A percentile compares a stretch with the other conserved stretches of the same genome.
These are phyloP conservation scores for Eucalyptus pauciflora DNA, from an alignment of 345 rosid species.

Conservation along the genomic window DNA sequence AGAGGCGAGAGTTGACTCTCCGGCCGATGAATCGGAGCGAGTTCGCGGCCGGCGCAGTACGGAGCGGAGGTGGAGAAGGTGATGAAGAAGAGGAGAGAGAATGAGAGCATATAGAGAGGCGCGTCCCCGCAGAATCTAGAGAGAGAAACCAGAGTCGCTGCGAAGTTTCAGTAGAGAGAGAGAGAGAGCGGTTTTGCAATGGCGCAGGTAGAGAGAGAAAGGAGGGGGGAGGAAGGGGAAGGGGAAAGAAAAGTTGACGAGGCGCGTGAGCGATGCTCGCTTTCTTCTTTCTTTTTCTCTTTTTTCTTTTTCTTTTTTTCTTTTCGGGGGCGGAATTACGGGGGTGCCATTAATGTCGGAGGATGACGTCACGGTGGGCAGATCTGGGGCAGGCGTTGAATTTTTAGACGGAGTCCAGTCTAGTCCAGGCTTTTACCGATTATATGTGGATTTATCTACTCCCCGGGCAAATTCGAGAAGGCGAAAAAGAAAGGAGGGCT, in stretches of 20 bases:
- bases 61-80: neutral
- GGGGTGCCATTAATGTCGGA: neutral
- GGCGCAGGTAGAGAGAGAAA: neutral
- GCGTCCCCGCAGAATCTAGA: neutral
- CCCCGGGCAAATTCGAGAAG: neutral
- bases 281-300: no score
- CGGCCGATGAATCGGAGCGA: neutral
- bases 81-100: neutral
- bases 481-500: neutral
- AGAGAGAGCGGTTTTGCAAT: neutral
- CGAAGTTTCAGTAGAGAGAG: neutral
- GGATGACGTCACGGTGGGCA: neutral
- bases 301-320: neutral
- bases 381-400: neutral
- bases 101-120: neutral
- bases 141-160: neutral
- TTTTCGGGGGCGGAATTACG: neutral
- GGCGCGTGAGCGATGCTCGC: neutral
- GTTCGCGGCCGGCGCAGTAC: neutral
- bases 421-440: neutral
- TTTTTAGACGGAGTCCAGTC: neutral
- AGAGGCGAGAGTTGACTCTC: neutral
- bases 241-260: conserved; percentile 14
- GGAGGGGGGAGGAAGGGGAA: neutral
- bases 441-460: neutral